Evolutionary conservation across 257 asterid species (phyloP).

Genomic region (Dorcoceras hygrometricum): DNA sequence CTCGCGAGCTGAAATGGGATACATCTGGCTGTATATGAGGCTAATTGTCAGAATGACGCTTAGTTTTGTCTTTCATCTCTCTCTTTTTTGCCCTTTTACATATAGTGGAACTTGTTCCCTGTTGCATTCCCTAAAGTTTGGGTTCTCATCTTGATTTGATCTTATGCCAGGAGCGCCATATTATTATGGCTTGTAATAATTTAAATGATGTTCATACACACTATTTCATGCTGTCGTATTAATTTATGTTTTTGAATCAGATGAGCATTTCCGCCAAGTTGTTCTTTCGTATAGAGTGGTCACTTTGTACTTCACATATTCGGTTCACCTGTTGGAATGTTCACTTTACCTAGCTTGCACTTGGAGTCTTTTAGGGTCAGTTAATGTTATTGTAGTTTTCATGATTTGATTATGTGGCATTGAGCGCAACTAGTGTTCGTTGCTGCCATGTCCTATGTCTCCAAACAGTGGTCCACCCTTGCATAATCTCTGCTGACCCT

Average conservation of each 20-base stretch:
- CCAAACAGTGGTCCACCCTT: background rate
- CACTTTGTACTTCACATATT: background rate
- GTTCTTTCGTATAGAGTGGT: background rate
- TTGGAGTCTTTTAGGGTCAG: background rate
- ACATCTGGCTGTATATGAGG: background rate
- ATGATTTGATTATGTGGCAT: background rate
- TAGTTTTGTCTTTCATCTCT: background rate
- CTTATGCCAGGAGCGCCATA: background rate
- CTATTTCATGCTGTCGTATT: background rate
- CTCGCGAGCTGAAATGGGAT: slow-evolving; percentile 7
- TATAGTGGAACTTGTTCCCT: background rate
- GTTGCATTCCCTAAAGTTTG: background rate
- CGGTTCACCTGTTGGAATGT: slow-evolving; percentile 3
- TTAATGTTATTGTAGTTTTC: background rate
- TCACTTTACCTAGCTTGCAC: background rate
- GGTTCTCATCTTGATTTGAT: background rate
- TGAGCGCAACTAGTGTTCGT: background rate
- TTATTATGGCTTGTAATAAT: background rate
- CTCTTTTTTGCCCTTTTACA: too few species aligned
- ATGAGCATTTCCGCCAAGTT: slow-evolving; percentile 8
- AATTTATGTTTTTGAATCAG: background rate
- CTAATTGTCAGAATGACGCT: background rate
- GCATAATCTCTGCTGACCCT: too few species aligned
- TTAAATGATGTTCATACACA: background rate
- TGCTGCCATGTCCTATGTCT: background rate